phyloP scores from a whole-genome alignment of 2,329 filamentous ascomycete species.

The Neodidymelliopsis sp. region DNA sequence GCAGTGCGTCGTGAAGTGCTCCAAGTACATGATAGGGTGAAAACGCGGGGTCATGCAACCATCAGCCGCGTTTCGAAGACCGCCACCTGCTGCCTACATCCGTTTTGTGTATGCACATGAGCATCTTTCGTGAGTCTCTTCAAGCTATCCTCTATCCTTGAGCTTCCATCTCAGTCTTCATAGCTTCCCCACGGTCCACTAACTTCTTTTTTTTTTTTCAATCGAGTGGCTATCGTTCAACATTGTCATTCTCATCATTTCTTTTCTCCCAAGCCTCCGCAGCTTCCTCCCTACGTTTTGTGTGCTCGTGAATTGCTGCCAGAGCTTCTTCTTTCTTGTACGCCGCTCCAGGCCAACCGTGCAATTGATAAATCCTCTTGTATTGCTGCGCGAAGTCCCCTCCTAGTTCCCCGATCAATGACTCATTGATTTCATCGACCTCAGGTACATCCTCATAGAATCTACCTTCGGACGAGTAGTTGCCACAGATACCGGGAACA shows the following conservation, averaged over 20 bases:
- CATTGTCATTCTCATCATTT: background rate
- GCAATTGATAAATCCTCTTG: background rate
- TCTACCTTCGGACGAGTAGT: background rate
- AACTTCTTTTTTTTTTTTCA: no score
- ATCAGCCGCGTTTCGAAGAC: background rate
- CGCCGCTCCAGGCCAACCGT: background rate
- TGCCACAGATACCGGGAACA: background rate
- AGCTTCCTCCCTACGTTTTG: background rate
- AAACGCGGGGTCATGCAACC: background rate
- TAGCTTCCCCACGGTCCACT: no score
- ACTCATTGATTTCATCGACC: background rate
- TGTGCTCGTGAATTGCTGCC: background rate
- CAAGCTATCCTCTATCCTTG: no score
- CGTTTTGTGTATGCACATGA: no score
- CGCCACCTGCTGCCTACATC: background rate
- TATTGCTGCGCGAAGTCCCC: background rate
- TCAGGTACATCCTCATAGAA: background rate
- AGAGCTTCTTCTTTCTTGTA: conserved; percentile 8
- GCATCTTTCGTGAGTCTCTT: no score
- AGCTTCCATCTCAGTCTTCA: no score
- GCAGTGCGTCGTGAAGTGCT: no score
- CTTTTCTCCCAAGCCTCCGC: background rate
- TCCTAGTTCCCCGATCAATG: background rate
- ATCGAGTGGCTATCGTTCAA: no score
- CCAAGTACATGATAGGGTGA: background rate